These are phyloP conservation scores for Botrytis porri DNA, from an alignment of 2,329 filamentous ascomycete genomes.

Conservation along the genomic window DNA sequence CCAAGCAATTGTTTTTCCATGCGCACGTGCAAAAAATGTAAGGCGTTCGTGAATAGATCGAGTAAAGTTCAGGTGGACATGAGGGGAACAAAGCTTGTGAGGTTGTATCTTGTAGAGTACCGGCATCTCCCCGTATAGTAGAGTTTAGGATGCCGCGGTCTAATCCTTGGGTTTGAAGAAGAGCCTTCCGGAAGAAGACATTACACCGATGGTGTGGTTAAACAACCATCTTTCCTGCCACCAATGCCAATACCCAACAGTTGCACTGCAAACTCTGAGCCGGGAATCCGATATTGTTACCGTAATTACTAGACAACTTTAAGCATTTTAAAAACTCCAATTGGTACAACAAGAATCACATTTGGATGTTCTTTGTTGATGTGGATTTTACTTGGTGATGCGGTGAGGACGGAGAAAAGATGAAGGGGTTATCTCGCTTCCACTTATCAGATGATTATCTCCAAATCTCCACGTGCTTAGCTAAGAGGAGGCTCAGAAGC, in stretches of 20 bases:
- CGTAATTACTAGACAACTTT: not conserved
- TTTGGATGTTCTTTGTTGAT: not conserved
- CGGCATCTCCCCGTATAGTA: not conserved
- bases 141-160: not conserved
- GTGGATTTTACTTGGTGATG: not conserved
- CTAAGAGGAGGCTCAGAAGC: not conserved
- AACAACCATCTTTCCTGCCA: not conserved
- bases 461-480: not conserved
- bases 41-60: not conserved
- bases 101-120: not conserved
- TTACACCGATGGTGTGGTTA: not conserved
- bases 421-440: constrained; percentile 2
- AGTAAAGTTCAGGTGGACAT: not conserved
- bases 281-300: not conserved
- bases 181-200: not conserved
- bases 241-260: not conserved
- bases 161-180: too few relatives aligned
- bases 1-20: not conserved
- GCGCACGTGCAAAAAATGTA: not conserved
- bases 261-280: not conserved
- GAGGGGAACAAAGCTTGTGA: not conserved
- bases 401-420: not conserved
- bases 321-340: not conserved
- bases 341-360: not conserved
- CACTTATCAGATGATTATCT: not conserved